Percentiles rank a stretch among this genome's conserved stretches.
Conservation (phyloP, 2,329 filamentous ascomycete genomes). For the Clonostachys sp. region DNA sequence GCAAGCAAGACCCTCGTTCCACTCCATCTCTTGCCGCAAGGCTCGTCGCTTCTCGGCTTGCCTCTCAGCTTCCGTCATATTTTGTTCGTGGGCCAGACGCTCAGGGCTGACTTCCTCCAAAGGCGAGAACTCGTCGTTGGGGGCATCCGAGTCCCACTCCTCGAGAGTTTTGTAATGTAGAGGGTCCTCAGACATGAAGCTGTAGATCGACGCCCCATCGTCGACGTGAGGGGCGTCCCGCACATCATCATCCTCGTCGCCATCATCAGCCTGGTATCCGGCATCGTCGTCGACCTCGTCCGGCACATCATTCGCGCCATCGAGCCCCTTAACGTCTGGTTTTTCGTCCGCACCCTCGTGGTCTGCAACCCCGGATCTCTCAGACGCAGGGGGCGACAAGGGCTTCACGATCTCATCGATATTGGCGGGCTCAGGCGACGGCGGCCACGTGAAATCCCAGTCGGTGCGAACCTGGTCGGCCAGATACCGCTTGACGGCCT, state of each 20-base stretch:
- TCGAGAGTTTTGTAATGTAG: conserved; percentile 42
- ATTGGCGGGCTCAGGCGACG: conserved; percentile 2
- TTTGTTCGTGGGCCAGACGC: background rate
- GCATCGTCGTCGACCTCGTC: conserved; percentile 26
- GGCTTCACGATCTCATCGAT: background rate
- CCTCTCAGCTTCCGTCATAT: conserved; percentile 29
- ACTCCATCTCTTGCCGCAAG: conserved; percentile 60
- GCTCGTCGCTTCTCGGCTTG: conserved; percentile 52
- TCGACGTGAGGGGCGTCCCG: conserved; percentile 23
- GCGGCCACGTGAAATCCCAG: conserved; percentile 56
- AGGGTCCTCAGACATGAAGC: conserved; percentile 50
- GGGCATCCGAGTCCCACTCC: conserved; percentile 55
- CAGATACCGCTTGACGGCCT: conserved; percentile 54
- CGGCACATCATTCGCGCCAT: conserved; percentile 8
- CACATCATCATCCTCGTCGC: conserved; percentile 36
- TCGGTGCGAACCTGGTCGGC: conserved; percentile 50
- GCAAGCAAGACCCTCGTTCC: conserved; percentile 79
- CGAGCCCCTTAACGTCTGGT: background rate
- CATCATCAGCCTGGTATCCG: conserved; percentile 29
- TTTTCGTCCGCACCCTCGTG: background rate
- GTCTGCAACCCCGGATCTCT: background rate
- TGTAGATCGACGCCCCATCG: conserved; percentile 42
- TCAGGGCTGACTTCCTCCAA: conserved; percentile 18
- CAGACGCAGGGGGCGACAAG: background rate
- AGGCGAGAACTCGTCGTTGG: conserved; percentile 41